Evolutionary conservation across 139 green algal genomes (phyloP).

Genomic region (Picocystis salinarum): DNA sequence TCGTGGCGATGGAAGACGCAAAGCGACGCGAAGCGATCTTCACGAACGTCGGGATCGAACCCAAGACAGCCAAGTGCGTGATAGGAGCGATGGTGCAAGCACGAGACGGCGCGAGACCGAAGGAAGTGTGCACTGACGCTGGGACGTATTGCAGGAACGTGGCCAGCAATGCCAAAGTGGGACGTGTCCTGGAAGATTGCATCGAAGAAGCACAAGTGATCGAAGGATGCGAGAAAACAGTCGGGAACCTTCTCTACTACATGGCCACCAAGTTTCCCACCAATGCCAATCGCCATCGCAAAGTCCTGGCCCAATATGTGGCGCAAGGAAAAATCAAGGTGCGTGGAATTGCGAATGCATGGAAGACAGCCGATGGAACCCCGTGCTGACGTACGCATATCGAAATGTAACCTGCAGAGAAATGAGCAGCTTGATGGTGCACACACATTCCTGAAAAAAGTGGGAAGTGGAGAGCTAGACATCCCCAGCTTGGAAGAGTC

Average conservation of each 20-base stretch:
- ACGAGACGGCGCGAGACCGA: no score
- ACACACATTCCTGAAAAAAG: conserved; percentile 54
- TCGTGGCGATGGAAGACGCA: no score
- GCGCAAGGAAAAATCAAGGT: conserved; percentile 48
- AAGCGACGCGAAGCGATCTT: no score
- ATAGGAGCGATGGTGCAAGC: no score
- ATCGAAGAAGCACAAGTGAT: neutral
- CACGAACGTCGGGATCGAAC: no score
- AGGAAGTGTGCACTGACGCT: no score
- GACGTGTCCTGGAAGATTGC: no score
- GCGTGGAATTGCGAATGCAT: neutral
- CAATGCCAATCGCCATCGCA: conserved; percentile 58
- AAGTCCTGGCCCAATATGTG: conserved; percentile 43
- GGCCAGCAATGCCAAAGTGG: no score
- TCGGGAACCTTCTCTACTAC: neutral
- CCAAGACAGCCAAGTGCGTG: no score
- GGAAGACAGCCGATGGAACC: neutral
- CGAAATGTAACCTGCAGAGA: conserved; percentile 15
- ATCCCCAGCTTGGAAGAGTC: conserved; percentile 34
- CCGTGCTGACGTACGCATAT: neutral
- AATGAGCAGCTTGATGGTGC: conserved; percentile 60
- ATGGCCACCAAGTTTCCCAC: conserved; percentile 35
- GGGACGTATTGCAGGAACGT: no score
- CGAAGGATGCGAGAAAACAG: neutral
- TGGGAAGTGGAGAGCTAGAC: conserved; percentile 27